phyloP scores from a whole-genome alignment of 2,329 filamentous ascomycete species.

The Sphaerostilbella broomeana region DNA sequence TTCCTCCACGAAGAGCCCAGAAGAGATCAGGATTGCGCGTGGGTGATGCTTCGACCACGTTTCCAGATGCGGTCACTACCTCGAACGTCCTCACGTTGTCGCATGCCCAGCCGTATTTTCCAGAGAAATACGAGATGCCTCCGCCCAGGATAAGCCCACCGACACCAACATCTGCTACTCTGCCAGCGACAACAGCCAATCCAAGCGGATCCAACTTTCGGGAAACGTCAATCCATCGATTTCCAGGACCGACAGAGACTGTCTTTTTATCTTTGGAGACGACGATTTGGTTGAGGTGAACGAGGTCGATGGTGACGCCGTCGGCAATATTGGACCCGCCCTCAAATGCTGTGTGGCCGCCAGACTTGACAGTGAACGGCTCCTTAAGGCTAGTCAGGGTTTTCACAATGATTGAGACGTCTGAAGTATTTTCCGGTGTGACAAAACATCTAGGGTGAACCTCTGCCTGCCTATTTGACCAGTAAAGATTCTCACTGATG shows the following conservation, averaged over 20 bases:
- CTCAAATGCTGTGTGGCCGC: slow-evolving; percentile 37
- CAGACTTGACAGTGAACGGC: slow-evolving; percentile 32
- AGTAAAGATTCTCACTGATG: neutral
- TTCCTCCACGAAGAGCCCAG: slow-evolving; percentile 37
- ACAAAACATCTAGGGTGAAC: neutral
- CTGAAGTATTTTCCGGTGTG: neutral
- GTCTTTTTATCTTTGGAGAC: slow-evolving; percentile 24
- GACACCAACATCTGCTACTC: slow-evolving; percentile 29
- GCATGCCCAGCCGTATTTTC: slow-evolving; percentile 39
- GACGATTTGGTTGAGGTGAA: slow-evolving; percentile 15
- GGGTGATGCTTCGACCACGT: slow-evolving; percentile 35
- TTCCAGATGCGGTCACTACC: slow-evolving; percentile 42
- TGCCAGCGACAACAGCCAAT: slow-evolving; percentile 37
- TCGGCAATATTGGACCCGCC: slow-evolving; percentile 31
- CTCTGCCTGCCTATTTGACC: neutral
- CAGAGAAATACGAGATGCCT: slow-evolving; percentile 21
- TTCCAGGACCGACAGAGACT: slow-evolving; percentile 37
- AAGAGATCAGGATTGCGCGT: slow-evolving; percentile 35
- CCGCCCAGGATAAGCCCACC: slow-evolving; percentile 25
- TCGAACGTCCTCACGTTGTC: slow-evolving; percentile 40
- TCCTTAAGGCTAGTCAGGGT: neutral
- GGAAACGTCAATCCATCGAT: slow-evolving; percentile 32
- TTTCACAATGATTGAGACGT: neutral
- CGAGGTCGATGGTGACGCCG: slow-evolving; percentile 32
- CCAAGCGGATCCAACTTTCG: slow-evolving; percentile 23